Evolutionary conservation across 2,329 filamentous ascomycete genomes (phyloP).

Genomic region (Berkeleyomyces basicola): DNA sequence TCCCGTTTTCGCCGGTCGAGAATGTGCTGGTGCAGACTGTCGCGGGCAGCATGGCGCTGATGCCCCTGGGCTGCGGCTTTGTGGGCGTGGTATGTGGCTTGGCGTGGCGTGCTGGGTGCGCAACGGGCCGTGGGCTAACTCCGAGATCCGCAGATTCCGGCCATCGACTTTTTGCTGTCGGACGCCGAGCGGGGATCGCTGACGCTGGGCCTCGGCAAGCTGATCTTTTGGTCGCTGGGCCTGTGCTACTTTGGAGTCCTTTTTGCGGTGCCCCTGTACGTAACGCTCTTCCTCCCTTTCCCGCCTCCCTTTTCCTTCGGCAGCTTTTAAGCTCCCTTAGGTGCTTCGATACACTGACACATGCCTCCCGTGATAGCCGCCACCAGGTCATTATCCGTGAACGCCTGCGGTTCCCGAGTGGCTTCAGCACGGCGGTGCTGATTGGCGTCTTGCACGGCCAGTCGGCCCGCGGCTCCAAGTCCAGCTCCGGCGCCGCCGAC

Average conservation of each 20-base stretch:
- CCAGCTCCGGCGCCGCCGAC: not conserved
- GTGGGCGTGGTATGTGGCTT: slow-evolving; percentile 55
- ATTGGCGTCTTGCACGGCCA: slow-evolving; percentile 74
- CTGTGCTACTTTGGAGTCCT: slow-evolving; percentile 94
- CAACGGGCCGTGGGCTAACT: not conserved
- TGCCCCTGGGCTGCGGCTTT: slow-evolving; percentile 90
- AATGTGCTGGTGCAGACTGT: slow-evolving; percentile 96
- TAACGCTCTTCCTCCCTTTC: slow-evolving; percentile 1
- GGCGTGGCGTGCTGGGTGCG: not conserved
- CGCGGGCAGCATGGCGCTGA: slow-evolving; percentile 85
- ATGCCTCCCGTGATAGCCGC: slow-evolving; percentile 27
- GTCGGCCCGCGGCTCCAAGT: slow-evolving; percentile 16
- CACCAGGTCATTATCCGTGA: slow-evolving; percentile 87
- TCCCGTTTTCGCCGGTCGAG: slow-evolving; percentile 84
- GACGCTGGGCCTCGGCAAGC: slow-evolving; percentile 52
- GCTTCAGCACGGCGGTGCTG: slow-evolving; percentile 86
- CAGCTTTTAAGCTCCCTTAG: not conserved
- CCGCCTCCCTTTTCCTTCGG: not conserved
- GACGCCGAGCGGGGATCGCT: slow-evolving; percentile 65
- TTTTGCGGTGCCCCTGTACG: slow-evolving; percentile 74
- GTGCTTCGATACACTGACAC: not conserved
- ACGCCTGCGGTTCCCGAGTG: slow-evolving; percentile 83
- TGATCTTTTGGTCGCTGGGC: slow-evolving; percentile 81
- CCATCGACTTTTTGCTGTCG: slow-evolving; percentile 70
- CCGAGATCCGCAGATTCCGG: slow-evolving; percentile 45